These are phyloP conservation scores for Heimioporus sp. DNA, from an alignment of 768 basidiomycete species.

Conservation along the genomic window DNA sequence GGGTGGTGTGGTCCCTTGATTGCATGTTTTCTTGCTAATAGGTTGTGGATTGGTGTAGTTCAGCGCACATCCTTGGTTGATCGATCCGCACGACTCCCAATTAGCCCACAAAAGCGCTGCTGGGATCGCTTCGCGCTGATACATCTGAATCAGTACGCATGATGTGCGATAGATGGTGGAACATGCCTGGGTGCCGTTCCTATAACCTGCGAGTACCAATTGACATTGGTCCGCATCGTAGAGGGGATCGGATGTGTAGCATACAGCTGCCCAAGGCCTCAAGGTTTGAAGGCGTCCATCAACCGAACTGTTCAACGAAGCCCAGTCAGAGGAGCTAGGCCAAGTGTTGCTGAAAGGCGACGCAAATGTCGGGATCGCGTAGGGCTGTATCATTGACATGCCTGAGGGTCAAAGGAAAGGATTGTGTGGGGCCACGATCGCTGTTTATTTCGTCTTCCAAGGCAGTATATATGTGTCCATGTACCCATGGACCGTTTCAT, in stretches of 20 bases:
- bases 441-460: no score
- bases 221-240: conserved; percentile 17
- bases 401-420: not conserved
- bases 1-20: conserved; percentile 20
- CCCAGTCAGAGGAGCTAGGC: conserved; percentile 10
- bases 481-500: not conserved
- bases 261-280: conserved; percentile 23
- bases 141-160: not conserved
- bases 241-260: conserved; percentile 18
- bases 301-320: conserved; percentile 12
- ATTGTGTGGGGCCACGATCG: not conserved
- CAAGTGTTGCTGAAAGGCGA: conserved; percentile 4
- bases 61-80: conserved; percentile 14
- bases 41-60: conserved; percentile 17
- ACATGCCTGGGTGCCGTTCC: conserved; percentile 15
- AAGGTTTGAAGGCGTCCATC: conserved; percentile 16
- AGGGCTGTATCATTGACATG: not conserved
- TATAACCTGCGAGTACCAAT: conserved; percentile 10
- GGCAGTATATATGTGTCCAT: no score
- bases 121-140: conserved; percentile 18
- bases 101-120: conserved; percentile 22
- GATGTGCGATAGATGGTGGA: not conserved
- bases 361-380: conserved; percentile 5
- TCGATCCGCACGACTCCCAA: conserved; percentile 20
- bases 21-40: conserved; percentile 5